Conservation (phyloP, 495 filamentous ascomycete species). For the Aspergillus heteromorphus region DNA sequence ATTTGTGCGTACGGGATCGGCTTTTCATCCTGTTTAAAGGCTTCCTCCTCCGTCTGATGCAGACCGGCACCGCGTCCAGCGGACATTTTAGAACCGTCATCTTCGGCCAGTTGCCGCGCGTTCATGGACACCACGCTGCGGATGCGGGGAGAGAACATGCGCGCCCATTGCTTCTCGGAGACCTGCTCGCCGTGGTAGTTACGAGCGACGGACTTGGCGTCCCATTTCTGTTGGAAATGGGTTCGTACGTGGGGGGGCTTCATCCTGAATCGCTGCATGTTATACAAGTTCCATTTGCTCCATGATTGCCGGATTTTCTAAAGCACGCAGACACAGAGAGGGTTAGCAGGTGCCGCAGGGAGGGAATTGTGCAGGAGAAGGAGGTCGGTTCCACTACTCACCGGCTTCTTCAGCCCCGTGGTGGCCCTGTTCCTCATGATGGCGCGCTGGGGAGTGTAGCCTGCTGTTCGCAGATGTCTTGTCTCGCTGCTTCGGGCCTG, state of each 20-base stretch:
- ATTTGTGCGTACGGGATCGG: slow-evolving; percentile 78
- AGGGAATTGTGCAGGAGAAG: background rate
- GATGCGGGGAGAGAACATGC: slow-evolving; percentile 78
- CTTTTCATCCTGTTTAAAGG: background rate
- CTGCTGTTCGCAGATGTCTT: background rate
- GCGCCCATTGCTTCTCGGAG: slow-evolving; percentile 81
- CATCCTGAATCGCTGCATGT: slow-evolving; percentile 53
- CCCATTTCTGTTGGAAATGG: slow-evolving; percentile 98
- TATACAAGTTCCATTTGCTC: slow-evolving; percentile 97
- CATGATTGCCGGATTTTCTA: slow-evolving; percentile 95
- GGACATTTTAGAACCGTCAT: slow-evolving; percentile 77
- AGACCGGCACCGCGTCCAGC: slow-evolving; percentile 75
- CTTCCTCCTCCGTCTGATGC: slow-evolving; percentile 15
- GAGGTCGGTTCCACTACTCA: too few relatives aligned
- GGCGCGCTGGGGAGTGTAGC: slow-evolving; percentile 9
- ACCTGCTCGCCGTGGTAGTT: slow-evolving; percentile 94
- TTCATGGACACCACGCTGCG: slow-evolving; percentile 83
- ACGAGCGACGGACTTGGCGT: slow-evolving; percentile 72
- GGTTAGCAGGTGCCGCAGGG: background rate
- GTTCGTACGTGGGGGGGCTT: slow-evolving; percentile 45
- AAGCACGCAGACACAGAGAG: slow-evolving; percentile 7
- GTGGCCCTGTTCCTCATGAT: slow-evolving; percentile 48
- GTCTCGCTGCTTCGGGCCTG: slow-evolving; percentile 4
- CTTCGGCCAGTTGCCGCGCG: slow-evolving; percentile 61
- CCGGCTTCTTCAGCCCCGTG: slow-evolving; percentile 38